Base-by-base conservation (phyloP, 2,329 filamentous ascomycete genomes). In the Nigrospora osmanthi region DNA sequence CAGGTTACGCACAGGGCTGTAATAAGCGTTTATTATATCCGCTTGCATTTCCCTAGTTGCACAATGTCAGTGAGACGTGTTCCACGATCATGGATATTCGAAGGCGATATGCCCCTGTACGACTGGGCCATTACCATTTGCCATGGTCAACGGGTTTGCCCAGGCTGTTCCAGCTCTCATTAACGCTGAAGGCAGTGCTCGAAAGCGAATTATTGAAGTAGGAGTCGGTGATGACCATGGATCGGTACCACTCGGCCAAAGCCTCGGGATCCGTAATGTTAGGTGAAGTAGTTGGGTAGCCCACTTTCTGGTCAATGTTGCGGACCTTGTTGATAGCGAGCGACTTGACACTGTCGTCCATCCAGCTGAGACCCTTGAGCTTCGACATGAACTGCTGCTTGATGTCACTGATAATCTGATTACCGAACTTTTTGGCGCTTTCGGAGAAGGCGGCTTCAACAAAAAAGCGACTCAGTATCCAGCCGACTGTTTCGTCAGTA, bases 381-480 rank as follows among this genome's bases (percentile, higher is more conserved):
- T 42, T 69, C 60, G 45, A 58, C 3, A 76, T 73, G 53, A 87
- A 88, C 16, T 78, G 73, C 14, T 75, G 69, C 60, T 85, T 85
- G 58, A 89, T 83, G 51, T 86, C 80, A 11, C 75, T 75, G n/a
- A 87, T 76, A 52, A 89, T 81, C 44, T 80, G 73, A 47, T 87
- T 80, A 14, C 82, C 82, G 38, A 85, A 76, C 4, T 76, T 64
- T 57, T 85, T 85, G 0, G 81, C 81, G 16, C 79, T 74, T 12
- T 81, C 72, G 0, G 81, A 79, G 54, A 87, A 88, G 1, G 81
- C 74, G 40, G 78, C 78, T 49, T 87, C 76, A 2, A 87, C 71
- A 50, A 82, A 89, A 65, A 87, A 87, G 17, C 81, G 77, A 56
- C 81, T 83, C 14, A 86, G 64, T 40, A 85, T 81, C 82, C 83